Percentiles rank a stretch among this genome's conserved stretches.
Conservation (phyloP, 805 yeast species). For the Candida dajiaensis region DNA sequence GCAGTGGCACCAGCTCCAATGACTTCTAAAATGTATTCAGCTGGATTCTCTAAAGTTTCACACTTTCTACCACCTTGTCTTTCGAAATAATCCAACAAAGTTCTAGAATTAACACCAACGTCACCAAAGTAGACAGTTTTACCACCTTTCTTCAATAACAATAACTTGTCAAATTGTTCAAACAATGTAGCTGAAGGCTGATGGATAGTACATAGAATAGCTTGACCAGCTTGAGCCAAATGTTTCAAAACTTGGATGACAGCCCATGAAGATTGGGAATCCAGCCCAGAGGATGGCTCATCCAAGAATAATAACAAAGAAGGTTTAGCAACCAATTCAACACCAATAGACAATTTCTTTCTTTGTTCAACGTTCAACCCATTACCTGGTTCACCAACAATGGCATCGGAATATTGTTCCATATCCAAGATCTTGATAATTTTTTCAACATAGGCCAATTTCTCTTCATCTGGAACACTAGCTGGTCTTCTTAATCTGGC, state of each 20-base stretch:
- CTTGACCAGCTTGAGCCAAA: constrained; percentile 55
- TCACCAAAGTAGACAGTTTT: constrained; percentile 73
- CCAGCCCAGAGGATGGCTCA: constrained; percentile 67
- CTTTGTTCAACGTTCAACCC: constrained; percentile 62
- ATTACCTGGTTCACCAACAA: constrained; percentile 71
- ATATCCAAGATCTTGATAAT: constrained; percentile 59
- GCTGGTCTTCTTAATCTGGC: constrained; percentile 67
- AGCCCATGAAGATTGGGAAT: constrained; percentile 65
- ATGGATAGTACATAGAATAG: constrained; percentile 71
- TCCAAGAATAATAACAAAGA: constrained; percentile 53
- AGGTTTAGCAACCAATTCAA: constrained; percentile 63
- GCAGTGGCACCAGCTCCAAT: constrained; percentile 85
- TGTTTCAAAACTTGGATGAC: constrained; percentile 55
- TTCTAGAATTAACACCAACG: constrained; percentile 51
- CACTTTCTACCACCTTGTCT: constrained; percentile 58
- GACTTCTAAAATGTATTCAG: constrained; percentile 88
- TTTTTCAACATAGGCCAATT: constrained; percentile 59
- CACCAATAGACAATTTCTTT: constrained; percentile 62
- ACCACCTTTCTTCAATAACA: constrained; percentile 68
- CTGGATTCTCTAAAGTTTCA: constrained; percentile 70
- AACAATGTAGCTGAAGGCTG: constrained; percentile 80
- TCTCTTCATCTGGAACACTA: constrained; percentile 45
- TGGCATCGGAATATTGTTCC: constrained; percentile 61
- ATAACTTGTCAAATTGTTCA: constrained; percentile 71
- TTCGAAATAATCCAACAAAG: constrained; percentile 63